Evolutionary conservation across 192 early-diverging fungal genomes (phyloP), one percentile per base, ranked within the genome.

Genomic region (Coemansia sp.): DNA sequence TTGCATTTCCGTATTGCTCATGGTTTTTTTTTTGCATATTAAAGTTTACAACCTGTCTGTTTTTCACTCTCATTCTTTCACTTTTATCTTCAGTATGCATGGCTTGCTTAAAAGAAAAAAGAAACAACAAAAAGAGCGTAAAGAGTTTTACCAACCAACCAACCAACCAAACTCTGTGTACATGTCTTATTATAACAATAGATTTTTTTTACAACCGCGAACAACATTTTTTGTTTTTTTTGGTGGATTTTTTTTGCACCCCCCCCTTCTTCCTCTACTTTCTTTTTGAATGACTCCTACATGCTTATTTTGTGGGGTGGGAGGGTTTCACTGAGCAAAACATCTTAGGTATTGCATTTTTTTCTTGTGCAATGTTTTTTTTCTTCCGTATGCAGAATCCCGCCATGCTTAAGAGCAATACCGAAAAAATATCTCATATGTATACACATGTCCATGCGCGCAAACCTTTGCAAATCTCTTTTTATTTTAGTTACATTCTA

Each of bases 401-500:
- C 22, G 22, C 22, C 22, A 25, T 25, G 22, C 22, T 25, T 25
- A 25, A 25, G 22, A 25, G 22, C 22, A 25, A 25, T 25, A 25
- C 22, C 22, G 22, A 25, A 25, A 25, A 25, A 25, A 25, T 0
- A 25, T 25, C 22, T 25, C 22, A 45, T 12, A 16, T 45, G 12
- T 45, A 45, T 45, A 45, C 14, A 45, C 42, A 12, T 45, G 17
- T 45, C 7, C 42, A 45, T 45, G 42, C 14, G 60, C 30, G 36
- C n/a, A 5, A 32, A 62, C 31, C 31, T 12, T 49, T 28, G 30
- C 17, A 12, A 45, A 11, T 20, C 33, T 25, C 38, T 32, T 3
- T 34, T 45, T 28, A 45, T 4, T n/a, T 14, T 32, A 7, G 18
- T 48, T 14, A 12, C 59, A 62, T 62, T 62, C 45, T 62, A 62